A percentile compares a stretch with the other conserved stretches of the same genome.
These are phyloP conservation scores for Vitis hybrid DNA, from an alignment of 177 flowering plant genomes.

Conservation along the genomic window DNA sequence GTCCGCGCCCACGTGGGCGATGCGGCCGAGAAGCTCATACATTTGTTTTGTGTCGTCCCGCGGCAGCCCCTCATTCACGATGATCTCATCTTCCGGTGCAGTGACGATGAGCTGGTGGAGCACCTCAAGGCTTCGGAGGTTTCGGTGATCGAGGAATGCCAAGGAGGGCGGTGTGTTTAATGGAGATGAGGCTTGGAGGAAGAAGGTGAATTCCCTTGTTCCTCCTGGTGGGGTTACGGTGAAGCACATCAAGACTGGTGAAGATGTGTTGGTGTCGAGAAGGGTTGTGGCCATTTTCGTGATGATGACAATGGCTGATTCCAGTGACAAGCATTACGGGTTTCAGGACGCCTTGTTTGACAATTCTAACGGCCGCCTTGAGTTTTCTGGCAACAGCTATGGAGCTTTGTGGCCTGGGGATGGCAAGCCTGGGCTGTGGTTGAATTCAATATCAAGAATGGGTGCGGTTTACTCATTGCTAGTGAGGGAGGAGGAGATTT, in stretches of 20 bases:
- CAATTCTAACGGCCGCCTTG: constrained; percentile 59
- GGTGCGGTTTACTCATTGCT: constrained; percentile 68
- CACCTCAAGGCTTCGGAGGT: constrained; percentile 58
- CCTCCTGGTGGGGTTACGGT: constrained; percentile 62
- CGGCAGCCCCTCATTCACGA: constrained; percentile 87
- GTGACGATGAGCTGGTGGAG: constrained; percentile 57
- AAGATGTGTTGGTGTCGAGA: constrained; percentile 65
- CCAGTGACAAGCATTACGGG: constrained; percentile 81
- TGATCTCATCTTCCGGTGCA: constrained; percentile 66
- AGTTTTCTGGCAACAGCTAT: constrained; percentile 58
- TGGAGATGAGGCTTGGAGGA: constrained; percentile 65
- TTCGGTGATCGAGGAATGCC: constrained; percentile 43
- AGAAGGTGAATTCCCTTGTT: constrained; percentile 49
- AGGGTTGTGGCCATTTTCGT: constrained; percentile 70
- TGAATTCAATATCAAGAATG: constrained; percentile 82
- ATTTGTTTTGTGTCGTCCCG: constrained; percentile 84
- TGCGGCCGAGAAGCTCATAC: constrained; percentile 72
- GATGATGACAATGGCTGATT: constrained; percentile 90
- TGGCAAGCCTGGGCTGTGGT: constrained; percentile 94
- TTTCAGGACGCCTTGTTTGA: constrained; percentile 78
- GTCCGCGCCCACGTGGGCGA: constrained; percentile 74
- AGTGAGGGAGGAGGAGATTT: constrained; percentile 76
- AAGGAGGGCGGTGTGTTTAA: constrained; percentile 35
- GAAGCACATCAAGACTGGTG: constrained; percentile 85
- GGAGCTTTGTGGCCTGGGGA: constrained; percentile 81